Base-by-base conservation (phyloP, 2,329 filamentous ascomycete species). In the Sclerotinia subarctica region DNA sequence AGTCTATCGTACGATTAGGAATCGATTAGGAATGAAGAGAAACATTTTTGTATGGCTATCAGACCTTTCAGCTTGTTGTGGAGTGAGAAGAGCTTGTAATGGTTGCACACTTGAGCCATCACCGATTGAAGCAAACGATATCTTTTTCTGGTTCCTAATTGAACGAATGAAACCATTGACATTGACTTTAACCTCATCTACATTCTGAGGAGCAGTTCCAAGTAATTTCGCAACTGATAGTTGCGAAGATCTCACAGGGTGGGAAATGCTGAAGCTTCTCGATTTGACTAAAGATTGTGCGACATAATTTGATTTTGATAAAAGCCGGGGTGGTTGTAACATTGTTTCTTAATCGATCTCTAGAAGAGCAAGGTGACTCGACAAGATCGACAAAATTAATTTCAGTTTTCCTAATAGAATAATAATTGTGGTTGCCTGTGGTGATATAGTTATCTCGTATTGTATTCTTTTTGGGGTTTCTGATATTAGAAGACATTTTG, bases 91-190 rank as follows among this genome's bases (percentile, higher is more conserved):
- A 60, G 74, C 73, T 81, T 99, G 95, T 67, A 98, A 79, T 38
- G 92, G 83, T 70, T 89, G 83, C 73, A 92, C 82, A 53, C 91
- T 93, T 17, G 93, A 96, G 56, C 95, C 95, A 82, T 99, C 95
- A 15, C 90, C 90, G 64, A 98, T 83, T 69, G 93, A 87, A 64
- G 94, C 90, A 80, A 99, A 98, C 6, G 90, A 89, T 69, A 90
- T 84, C 29, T 85, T 85, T 78, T 97, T 96, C 82, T 96, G 93
- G 78, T 92, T 91, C 70, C 94, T 86, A 69, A 97, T 89, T 5
- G 92, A 94, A 71, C 92, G 87, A 67, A 97, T 85, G 81, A 90
- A 94, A 70, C 94, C 94, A 77, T 90, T 85, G 73, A 97, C 82
- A 68, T 84, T 83, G 59, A 90, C 82, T 73, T 84, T 83, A 58